Base-by-base conservation (phyloP, 2,329 filamentous ascomycete species). In the Epichloe aotearoae region DNA sequence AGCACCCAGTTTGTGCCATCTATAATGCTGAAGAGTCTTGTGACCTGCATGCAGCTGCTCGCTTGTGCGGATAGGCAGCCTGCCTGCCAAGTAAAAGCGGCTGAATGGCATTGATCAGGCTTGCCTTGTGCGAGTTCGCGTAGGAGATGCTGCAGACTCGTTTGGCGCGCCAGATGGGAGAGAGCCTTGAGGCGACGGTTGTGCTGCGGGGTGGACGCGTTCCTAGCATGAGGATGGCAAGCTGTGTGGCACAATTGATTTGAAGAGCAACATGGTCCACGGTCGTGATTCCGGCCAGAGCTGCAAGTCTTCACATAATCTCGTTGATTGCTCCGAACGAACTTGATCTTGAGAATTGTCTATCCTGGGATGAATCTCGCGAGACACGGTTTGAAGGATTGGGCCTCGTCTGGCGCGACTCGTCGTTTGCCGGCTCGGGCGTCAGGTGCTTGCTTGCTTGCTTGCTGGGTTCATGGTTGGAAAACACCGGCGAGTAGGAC, bases 71-170 rank as follows among this genome's bases (percentile, higher is more conserved):
- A 69, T 75, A 36, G 77, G 65, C 0, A 75, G 54, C 15, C 67
- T 68, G 0, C 73, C 74, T 0, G 75, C 74, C 17, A 77, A 63
- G 61, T 70, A 76, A 0, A 77, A 77, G 63, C 0, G 74, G 74
- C 50, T 76, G 74, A 5, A 76, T 73, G 10, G 73, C 71, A 52
- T 77, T 76, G 36, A 74, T 75, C 45, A 75, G 55, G 47, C 70
- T 74, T 1, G 49, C 49, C 36, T 46, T 50, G 23, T 46, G 49
- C 20, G 42, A 42, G 37, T 77, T 78, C 3, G 73, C 67, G 37
- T 70, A 58, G 1, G 75, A 76, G 15, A 77, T 77, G 0, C 73
- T 75, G 37, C 72, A 74, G 20, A 77, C 70, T 14, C 71, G 36
- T 19, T 41, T 40, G n/a, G 49, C 49, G 23, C 46, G 42, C 49